Conservation (phyloP, 2,329 filamentous ascomycete species). For the Scedosporium dehoogii region DNA sequence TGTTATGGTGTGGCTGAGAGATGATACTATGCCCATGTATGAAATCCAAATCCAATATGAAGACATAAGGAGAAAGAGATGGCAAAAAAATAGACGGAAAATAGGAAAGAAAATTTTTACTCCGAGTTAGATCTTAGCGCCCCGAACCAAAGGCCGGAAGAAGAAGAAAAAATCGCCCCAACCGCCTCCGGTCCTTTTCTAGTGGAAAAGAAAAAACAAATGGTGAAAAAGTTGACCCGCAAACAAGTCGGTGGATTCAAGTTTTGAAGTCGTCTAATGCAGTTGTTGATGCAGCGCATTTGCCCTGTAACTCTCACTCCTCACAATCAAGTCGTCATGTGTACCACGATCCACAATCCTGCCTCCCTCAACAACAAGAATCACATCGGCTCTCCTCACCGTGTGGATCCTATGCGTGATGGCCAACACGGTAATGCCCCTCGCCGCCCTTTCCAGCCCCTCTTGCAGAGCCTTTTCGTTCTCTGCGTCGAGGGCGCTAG, state of each 20-base stretch:
- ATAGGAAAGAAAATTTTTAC: not conserved
- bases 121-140: too few species aligned
- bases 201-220: not conserved
- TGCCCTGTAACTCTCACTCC: constrained; percentile 40
- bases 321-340: constrained; percentile 41
- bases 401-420: constrained; percentile 50
- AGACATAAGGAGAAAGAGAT: not conserved
- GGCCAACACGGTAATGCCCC: constrained; percentile 45
- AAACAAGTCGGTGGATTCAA: not conserved
- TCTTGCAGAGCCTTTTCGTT: constrained; percentile 58
- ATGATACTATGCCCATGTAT: too few species aligned
- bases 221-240: not conserved
- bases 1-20: too few species aligned
- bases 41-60: not conserved
- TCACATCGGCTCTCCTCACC: constrained; percentile 45
- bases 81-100: not conserved
- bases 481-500: constrained; percentile 64
- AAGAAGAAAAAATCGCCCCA: too few species aligned
- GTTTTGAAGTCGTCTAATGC: not conserved
- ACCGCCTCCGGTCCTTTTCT: too few species aligned
- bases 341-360: constrained; percentile 39
- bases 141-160: too few species aligned
- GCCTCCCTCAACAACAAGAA: constrained; percentile 46
- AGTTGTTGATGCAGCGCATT: constrained; percentile 43
- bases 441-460: constrained; percentile 50